Evolutionary conservation across 179 eudicot genomes (phyloP).

Genomic region (Silene noctiflora): DNA sequence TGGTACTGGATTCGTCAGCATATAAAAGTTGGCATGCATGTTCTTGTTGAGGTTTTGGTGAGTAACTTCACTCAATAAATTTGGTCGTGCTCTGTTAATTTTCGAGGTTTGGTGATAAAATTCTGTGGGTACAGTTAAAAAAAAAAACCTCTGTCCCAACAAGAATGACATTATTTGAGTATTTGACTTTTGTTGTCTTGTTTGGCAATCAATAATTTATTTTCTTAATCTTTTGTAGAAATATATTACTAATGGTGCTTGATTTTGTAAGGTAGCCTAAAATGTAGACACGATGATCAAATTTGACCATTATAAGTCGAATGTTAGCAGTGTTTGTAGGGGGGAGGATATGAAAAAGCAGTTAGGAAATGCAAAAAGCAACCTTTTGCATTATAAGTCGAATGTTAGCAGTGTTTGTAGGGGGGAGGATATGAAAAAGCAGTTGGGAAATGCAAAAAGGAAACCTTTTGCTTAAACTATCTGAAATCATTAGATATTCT

Average conservation of each 20-base stretch:
- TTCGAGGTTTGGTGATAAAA: neutral
- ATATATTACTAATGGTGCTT: neutral
- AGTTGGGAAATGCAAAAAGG: slow-evolving; percentile 1
- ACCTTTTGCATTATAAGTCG: neutral
- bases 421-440: neutral
- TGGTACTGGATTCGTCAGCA: slow-evolving; percentile 99
- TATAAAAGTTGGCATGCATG: slow-evolving; percentile 93
- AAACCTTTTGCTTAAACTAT: neutral
- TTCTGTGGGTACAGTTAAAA: neutral
- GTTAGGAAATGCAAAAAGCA: slow-evolving; percentile 1
- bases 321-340: neutral
- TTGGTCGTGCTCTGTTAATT: neutral
- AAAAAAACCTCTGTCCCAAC: slow-evolving; percentile 6
- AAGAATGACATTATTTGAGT: neutral
- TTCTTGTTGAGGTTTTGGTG: slow-evolving; percentile 87
- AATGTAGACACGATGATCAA: neutral
- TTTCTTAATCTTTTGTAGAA: neutral
- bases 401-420: neutral
- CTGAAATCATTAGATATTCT: neutral
- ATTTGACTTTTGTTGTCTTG: neutral
- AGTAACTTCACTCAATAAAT: slow-evolving; percentile 31
- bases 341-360: neutral
- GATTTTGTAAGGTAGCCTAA: neutral
- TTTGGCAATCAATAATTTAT: neutral
- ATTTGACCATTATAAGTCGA: neutral